Percentiles rank a stretch among this genome's conserved stretches.
These are phyloP conservation scores for Penicillium bovifimosum DNA, from an alignment of 495 filamentous ascomycete species.

Conservation along the genomic window DNA sequence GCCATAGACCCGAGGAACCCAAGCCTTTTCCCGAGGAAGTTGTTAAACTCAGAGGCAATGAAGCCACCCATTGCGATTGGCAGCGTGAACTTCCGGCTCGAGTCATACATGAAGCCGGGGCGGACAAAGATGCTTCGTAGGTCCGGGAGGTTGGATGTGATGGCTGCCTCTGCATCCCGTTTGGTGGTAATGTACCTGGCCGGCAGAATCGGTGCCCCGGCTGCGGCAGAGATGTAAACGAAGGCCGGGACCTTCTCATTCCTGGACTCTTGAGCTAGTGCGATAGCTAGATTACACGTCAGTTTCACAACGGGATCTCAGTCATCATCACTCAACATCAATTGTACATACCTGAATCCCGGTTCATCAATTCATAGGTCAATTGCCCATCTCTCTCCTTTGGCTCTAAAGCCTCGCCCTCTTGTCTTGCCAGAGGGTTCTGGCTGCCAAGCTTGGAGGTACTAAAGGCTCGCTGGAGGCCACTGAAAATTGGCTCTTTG, in stretches of 20 bases:
- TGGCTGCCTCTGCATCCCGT: slow-evolving; percentile 78
- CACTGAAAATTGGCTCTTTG: slow-evolving; percentile 66
- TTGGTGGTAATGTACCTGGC: slow-evolving; percentile 86
- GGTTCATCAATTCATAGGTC: slow-evolving; percentile 98
- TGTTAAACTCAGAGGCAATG: slow-evolving; percentile 65
- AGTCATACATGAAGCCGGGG: slow-evolving; percentile 86
- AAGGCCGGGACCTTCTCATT: slow-evolving; percentile 61
- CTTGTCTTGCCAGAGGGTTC: slow-evolving; percentile 57
- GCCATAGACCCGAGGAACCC: slow-evolving; percentile 71
- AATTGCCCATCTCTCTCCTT: slow-evolving; percentile 66
- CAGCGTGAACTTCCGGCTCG: slow-evolving; percentile 71
- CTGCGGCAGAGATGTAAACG: slow-evolving; percentile 83
- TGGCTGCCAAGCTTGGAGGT: slow-evolving; percentile 55
- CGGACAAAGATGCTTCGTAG: slow-evolving; percentile 80
- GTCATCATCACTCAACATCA: not conserved
- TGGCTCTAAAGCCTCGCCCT: slow-evolving; percentile 54
- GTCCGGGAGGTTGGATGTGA: slow-evolving; percentile 61
- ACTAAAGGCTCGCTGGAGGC: slow-evolving; percentile 72
- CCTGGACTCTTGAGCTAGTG: slow-evolving; percentile 75
- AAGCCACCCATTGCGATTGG: slow-evolving; percentile 71
- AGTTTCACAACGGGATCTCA: slow-evolving; percentile 9
- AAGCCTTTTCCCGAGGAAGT: slow-evolving; percentile 64
- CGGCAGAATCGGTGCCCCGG: slow-evolving; percentile 77
- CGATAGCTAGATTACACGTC: slow-evolving; percentile 46
- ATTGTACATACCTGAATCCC: slow-evolving; percentile 60